Conservation (phyloP, 2,329 filamentous ascomycete species). For the Penicillium capsulatum region DNA sequence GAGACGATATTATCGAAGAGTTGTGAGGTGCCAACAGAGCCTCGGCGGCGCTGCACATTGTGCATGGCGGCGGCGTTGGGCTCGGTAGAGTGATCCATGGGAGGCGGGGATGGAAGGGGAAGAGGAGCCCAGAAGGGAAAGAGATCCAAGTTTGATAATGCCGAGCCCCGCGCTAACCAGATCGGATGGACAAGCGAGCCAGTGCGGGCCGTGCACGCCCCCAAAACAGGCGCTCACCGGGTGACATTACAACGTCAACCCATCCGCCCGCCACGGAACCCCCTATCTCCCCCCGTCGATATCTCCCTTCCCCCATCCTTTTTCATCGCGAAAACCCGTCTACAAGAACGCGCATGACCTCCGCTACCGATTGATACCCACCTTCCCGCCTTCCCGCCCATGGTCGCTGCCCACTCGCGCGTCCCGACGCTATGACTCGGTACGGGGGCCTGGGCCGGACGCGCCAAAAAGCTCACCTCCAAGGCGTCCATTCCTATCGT, state of each 20-base stretch:
- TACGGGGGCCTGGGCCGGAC: constrained; percentile 47
- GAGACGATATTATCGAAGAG: constrained; percentile 95
- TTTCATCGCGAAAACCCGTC: constrained; percentile 55
- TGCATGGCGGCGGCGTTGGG: constrained; percentile 45
- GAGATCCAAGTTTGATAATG: constrained; percentile 39
- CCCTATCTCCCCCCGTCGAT: constrained; percentile 22
- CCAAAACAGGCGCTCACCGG: constrained; percentile 41
- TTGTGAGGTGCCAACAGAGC: constrained; percentile 51
- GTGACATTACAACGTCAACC: constrained; percentile 45
- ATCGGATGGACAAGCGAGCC: constrained; percentile 40
- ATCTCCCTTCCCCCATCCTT: constrained; percentile 44
- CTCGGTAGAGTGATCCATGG: constrained; percentile 33
- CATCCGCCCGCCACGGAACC: constrained; percentile 32
- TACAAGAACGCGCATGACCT: constrained; percentile 52
- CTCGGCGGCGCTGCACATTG: constrained; percentile 42
- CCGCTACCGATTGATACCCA: constrained; percentile 60
- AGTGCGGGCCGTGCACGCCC: constrained; percentile 41
- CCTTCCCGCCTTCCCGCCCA: constrained; percentile 55
- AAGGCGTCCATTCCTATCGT: constrained; percentile 85
- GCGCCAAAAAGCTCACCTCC: constrained; percentile 71
- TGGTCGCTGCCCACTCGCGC: constrained; percentile 37
- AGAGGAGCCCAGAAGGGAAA: constrained; percentile 1
- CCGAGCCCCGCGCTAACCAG: constrained; percentile 42
- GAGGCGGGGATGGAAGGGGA: constrained; percentile 5
- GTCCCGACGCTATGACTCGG: constrained; percentile 44